These are phyloP conservation scores for Candida qinlingensis DNA, from an alignment of 805 yeast species.

Conservation along the genomic window DNA sequence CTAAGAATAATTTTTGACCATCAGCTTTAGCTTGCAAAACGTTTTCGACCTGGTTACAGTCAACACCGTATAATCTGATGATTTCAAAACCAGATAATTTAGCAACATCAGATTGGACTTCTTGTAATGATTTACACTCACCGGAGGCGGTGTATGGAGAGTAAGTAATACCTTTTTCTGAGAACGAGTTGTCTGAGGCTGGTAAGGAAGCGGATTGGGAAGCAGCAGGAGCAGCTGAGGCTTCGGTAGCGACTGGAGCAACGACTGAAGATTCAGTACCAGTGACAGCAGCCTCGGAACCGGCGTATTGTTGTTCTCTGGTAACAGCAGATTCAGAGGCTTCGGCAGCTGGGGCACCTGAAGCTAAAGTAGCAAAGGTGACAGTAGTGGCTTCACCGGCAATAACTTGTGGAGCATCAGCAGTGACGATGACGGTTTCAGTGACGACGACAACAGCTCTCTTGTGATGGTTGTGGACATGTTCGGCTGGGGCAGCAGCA, in stretches of 20 bases:
- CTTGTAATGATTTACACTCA: constrained; percentile 56
- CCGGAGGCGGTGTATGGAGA: constrained; percentile 72
- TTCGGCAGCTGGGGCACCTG: constrained; percentile 24
- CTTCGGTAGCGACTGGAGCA: constrained; percentile 27
- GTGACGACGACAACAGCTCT: constrained; percentile 49
- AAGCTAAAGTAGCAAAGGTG: constrained; percentile 22
- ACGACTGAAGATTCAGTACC: constrained; percentile 15
- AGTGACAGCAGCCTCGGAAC: constrained; percentile 26
- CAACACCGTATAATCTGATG: constrained; percentile 82
- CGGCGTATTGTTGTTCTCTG: constrained; percentile 26
- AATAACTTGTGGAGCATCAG: constrained; percentile 32
- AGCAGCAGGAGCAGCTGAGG: constrained; percentile 24
- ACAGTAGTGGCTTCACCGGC: constrained; percentile 25
- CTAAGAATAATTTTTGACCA: constrained; percentile 68
- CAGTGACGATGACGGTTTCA: constrained; percentile 46
- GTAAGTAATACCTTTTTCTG: constrained; percentile 70
- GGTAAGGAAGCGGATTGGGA: constrained; percentile 22
- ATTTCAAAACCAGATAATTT: constrained; percentile 45
- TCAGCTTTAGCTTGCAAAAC: constrained; percentile 62
- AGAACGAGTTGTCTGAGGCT: constrained; percentile 28
- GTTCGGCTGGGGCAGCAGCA: constrained; percentile 57
- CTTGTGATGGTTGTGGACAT: constrained; percentile 54
- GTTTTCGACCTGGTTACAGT: constrained; percentile 72
- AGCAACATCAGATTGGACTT: constrained; percentile 57
- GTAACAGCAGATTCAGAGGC: constrained; percentile 24